Conservation (phyloP, 2,329 filamentous ascomycete species). For the Fusarium compactum region DNA sequence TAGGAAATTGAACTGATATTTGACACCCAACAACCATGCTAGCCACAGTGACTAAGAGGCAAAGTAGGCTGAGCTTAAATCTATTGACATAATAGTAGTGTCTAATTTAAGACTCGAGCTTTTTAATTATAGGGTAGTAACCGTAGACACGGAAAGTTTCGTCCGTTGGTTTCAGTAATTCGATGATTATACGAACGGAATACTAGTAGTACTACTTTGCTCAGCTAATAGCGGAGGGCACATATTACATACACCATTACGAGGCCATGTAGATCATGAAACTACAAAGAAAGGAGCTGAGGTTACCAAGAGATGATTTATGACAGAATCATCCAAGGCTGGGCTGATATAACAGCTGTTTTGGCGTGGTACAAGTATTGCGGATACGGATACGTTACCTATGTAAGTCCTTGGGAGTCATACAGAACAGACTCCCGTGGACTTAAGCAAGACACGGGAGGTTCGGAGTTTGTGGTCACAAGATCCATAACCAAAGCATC, state of each 20-base stretch:
- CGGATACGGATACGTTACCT: slow-evolving; percentile 39
- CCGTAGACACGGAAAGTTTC: background rate
- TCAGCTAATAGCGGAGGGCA: background rate
- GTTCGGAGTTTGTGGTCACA: slow-evolving; percentile 18
- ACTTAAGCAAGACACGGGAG: slow-evolving; percentile 14
- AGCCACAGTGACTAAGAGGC: background rate
- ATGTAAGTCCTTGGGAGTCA: background rate
- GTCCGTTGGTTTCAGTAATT: background rate
- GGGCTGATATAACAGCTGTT: slow-evolving; percentile 16
- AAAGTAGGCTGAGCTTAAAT: background rate
- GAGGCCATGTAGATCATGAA: slow-evolving; percentile 8
- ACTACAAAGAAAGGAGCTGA: background rate
- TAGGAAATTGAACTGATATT: slow-evolving; percentile 19
- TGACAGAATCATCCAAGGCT: slow-evolving; percentile 6
- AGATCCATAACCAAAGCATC: background rate
- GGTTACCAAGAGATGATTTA: slow-evolving; percentile 11
- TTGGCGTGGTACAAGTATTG: background rate
- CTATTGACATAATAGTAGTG: background rate
- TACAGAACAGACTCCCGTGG: slow-evolving; percentile 1
- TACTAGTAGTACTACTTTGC: background rate
- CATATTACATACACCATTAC: background rate
- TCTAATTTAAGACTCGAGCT: background rate
- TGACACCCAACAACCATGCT: slow-evolving; percentile 8
- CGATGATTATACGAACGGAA: background rate
- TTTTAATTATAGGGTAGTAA: background rate